Percentiles rank a stretch among this genome's conserved stretches.
Conservation (phyloP, 441 rosid genomes). For the Arabidopsis hybrid region DNA sequence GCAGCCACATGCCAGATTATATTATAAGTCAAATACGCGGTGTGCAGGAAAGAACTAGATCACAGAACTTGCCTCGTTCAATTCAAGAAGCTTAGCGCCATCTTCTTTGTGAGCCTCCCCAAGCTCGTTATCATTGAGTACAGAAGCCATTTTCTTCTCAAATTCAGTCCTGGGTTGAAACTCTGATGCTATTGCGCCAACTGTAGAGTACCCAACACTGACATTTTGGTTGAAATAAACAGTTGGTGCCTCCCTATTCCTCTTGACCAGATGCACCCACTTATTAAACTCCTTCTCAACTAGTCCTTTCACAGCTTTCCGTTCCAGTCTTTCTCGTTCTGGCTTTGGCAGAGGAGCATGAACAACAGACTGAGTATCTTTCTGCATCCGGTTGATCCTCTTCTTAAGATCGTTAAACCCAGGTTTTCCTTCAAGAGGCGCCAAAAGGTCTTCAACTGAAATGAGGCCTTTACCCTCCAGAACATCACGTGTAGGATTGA, state of each 20-base stretch:
- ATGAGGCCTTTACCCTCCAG: constrained; percentile 69
- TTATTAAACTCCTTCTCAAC: constrained; percentile 71
- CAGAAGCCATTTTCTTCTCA: constrained; percentile 89
- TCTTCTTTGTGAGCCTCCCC: constrained; percentile 82
- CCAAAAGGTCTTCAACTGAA: constrained; percentile 72
- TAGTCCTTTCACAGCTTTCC: constrained; percentile 65
- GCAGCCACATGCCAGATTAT: neutral
- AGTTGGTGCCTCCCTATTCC: constrained; percentile 89
- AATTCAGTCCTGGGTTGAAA: constrained; percentile 94
- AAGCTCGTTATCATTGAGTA: constrained; percentile 65
- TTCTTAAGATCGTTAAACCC: constrained; percentile 65
- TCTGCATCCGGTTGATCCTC: constrained; percentile 57
- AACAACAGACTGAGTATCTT: constrained; percentile 55
- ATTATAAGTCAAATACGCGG: constrained; percentile 19
- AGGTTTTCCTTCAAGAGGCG: constrained; percentile 67
- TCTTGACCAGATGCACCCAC: constrained; percentile 83
- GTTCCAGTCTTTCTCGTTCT: constrained; percentile 72
- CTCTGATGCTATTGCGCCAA: constrained; percentile 93
- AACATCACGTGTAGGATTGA: constrained; percentile 82
- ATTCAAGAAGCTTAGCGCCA: constrained; percentile 85
- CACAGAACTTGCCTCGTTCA: constrained; percentile 69
- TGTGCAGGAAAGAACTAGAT: constrained; percentile 29
- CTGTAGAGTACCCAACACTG: constrained; percentile 79
- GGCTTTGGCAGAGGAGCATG: constrained; percentile 84
- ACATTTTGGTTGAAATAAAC: constrained; percentile 75